Evolutionary conservation across 2,329 filamentous ascomycete genomes (phyloP), one percentile per base, ranked within the genome.

Genomic region (Sarocladiaceae sp.): DNA sequence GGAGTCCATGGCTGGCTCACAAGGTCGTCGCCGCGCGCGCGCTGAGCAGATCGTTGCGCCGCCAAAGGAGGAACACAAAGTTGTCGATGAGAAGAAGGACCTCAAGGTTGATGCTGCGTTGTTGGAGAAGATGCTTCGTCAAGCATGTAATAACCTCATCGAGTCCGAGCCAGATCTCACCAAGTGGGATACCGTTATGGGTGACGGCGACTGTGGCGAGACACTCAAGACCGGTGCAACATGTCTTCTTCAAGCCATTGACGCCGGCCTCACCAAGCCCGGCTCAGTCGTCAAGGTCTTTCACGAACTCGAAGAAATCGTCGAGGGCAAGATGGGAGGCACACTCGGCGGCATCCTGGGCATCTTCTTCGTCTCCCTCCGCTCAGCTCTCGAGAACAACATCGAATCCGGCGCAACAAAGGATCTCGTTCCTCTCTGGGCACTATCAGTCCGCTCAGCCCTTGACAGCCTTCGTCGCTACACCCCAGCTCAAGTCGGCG

Each of bases 141-240:
- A 56, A 62, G 82, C 69, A 51, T 87, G 66, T 68, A 74, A 59
- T 56, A 74, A 70, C 2, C 72, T 82, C 2, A 70, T 85, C 42
- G 69, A 69, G 8, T 80, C 82, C 3, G 83, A 86, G 62, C 81
- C 82, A 0, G 78, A 84, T 53, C 68, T 86, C 39, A 86, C 83
- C 1, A 76, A 70, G 36, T 67, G 59, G 59, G 65, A 68, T 49
- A 67, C 62, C 54, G 61, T 66, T 4, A 65, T 66, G 56, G 65
- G 66, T 25, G 66, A 54, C 29, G 53, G 53, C 22, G 53, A 54
- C 50, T 58, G 83, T 61, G 83, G 83, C 33, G 80, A 87, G 60
- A 81, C 78, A 2, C 69, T 83, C 51, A 76, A 78, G 66, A 76
- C 74, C 0, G 79, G 79, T 1, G 79, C 79, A 0, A 71, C 62